Conservation (phyloP, 2,329 filamentous ascomycete genomes). For the Lasiodiplodia hormozganensis region DNA sequence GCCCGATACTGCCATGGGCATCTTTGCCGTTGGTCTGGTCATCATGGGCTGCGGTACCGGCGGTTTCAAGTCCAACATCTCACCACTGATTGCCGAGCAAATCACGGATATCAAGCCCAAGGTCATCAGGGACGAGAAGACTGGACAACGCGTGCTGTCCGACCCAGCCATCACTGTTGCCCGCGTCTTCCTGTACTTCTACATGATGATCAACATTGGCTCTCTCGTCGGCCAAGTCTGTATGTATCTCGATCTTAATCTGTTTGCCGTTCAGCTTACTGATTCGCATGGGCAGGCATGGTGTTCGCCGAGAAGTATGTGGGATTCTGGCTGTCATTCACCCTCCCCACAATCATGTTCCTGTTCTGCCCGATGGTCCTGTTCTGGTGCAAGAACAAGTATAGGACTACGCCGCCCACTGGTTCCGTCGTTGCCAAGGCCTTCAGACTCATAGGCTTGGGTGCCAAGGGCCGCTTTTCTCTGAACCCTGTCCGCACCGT, state of each 20-base stretch:
- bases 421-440: slow-evolving; percentile 76
- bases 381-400: slow-evolving; percentile 65
- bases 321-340: slow-evolving; percentile 75
- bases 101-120: slow-evolving; percentile 65
- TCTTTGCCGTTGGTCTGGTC: slow-evolving; percentile 60
- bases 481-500: slow-evolving; percentile 65
- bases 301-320: slow-evolving; percentile 78
- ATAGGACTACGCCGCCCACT: slow-evolving; percentile 69
- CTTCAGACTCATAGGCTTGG: slow-evolving; percentile 64
- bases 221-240: slow-evolving; percentile 61
- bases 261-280: background rate
- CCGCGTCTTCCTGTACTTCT: slow-evolving; percentile 74
- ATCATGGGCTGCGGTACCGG: slow-evolving; percentile 56
- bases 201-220: slow-evolving; percentile 74
- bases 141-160: slow-evolving; percentile 72
- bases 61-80: slow-evolving; percentile 57
- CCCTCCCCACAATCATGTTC: slow-evolving; percentile 72
- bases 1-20: slow-evolving; percentile 54
- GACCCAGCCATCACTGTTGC: slow-evolving; percentile 73
- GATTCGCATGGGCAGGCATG: slow-evolving; percentile 61
- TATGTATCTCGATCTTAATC: background rate
- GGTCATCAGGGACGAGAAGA: slow-evolving; percentile 58
- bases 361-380: slow-evolving; percentile 68
- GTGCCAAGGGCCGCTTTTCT: slow-evolving; percentile 69
- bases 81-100: slow-evolving; percentile 74